Conservation (phyloP, 768 basidiomycete species). For the Pleurotus citrinopileatus region DNA sequence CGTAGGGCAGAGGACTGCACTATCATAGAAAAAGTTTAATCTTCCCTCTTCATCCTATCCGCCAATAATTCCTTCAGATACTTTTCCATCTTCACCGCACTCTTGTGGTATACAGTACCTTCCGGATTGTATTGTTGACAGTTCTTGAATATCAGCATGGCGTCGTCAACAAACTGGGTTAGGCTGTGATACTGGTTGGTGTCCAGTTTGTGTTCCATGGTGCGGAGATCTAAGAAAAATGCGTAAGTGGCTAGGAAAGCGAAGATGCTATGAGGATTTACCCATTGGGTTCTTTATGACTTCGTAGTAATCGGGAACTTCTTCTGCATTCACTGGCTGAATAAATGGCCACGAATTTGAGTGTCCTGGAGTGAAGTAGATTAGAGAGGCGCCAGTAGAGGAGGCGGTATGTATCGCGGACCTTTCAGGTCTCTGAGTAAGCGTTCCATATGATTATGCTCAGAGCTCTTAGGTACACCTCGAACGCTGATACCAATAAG, state of each 20-base stretch:
- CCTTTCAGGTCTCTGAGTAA: constrained; percentile 72
- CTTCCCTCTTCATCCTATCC: constrained; percentile 28
- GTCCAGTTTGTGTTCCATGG: constrained; percentile 89
- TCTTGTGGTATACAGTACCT: constrained; percentile 73
- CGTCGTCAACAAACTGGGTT: constrained; percentile 75
- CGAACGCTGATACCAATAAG: constrained; percentile 25
- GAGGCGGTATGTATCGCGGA: too few relatives aligned
- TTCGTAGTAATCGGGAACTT: constrained; percentile 88
- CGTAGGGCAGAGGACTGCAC: not conserved
- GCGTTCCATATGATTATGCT: constrained; percentile 69
- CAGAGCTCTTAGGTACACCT: constrained; percentile 42
- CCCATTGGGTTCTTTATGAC: constrained; percentile 93
- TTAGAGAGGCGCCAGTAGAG: not conserved
- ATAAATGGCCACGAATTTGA: constrained; percentile 87
- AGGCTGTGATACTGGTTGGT: constrained; percentile 79
- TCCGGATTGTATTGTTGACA: constrained; percentile 88
- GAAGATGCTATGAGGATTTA: constrained; percentile 23
- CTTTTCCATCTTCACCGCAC: constrained; percentile 82
- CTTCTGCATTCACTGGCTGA: constrained; percentile 71
- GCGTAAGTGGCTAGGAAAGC: constrained; percentile 2
- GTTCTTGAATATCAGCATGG: constrained; percentile 84
- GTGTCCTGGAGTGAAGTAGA: constrained; percentile 38
- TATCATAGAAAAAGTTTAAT: constrained; percentile 5
- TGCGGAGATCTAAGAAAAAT: constrained; percentile 65
- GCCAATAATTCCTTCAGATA: constrained; percentile 58